A percentile compares a stretch with the other conserved stretches of the same genome.
These are phyloP conservation scores for Phyllosticta paracitricarpa DNA, from an alignment of 2,329 filamentous ascomycete genomes.

Conservation along the genomic window DNA sequence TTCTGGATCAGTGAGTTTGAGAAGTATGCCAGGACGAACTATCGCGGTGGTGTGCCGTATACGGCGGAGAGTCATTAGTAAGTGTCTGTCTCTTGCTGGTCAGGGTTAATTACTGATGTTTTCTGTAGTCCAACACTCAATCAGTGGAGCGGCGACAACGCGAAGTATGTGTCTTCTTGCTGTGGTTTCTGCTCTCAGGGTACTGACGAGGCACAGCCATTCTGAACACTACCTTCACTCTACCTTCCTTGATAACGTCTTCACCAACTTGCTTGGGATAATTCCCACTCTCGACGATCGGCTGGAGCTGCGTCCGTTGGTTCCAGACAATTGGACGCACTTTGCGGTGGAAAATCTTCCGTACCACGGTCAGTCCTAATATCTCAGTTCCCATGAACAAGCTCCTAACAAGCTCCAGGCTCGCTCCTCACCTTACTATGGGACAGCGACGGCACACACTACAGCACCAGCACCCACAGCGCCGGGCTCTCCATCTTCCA, in stretches of 20 bases:
- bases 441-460: conserved; percentile 30
- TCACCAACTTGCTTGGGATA: conserved; percentile 35
- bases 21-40: conserved; percentile 33
- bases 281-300: conserved; percentile 29
- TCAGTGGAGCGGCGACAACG: conserved; percentile 26
- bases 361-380: conserved; percentile 28
- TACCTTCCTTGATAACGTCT: conserved; percentile 36
- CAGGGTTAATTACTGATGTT: neutral
- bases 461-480: conserved; percentile 18
- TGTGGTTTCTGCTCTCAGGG: neutral
- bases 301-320: conserved; percentile 31
- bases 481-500: conserved; percentile 30
- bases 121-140: conserved; percentile 22
- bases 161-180: conserved; percentile 19
- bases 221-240: conserved; percentile 37
- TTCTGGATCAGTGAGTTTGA: conserved; percentile 31
- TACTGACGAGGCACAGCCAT: conserved; percentile 11
- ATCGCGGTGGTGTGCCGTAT: conserved; percentile 33
- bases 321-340: conserved; percentile 27
- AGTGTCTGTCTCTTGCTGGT: too few species aligned
- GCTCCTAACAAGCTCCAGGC: neutral
- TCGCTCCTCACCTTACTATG: conserved; percentile 33
- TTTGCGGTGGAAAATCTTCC: conserved; percentile 35
- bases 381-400: neutral
- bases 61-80: conserved; percentile 35